Evolutionary conservation across 116 monocot species (phyloP), one percentile per base, ranked within the genome.

Genomic region (Dioscorea cayenensis): DNA sequence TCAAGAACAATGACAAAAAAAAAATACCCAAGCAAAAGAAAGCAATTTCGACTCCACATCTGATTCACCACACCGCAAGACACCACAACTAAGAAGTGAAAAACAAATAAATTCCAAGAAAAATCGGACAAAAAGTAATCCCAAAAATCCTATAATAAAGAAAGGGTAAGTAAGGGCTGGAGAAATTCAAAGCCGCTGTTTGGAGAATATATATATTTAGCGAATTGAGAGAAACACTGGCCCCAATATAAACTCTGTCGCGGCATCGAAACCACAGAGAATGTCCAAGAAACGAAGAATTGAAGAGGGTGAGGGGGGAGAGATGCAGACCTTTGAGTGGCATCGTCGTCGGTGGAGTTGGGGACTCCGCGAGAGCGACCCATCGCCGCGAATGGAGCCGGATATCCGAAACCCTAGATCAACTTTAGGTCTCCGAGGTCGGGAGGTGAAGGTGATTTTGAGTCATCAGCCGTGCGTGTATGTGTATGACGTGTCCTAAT

Each of bases 361-460:
- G 72, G 67, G 36, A 73, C 81, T 16, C 60, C 77, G 28, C 81
- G 81, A 18, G 76, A 81, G 49, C 81, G 81, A 19, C 81, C 81
- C 81, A 81, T 81, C 37, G 68, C 27, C 3, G 13, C 11, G 55
- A 35, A 35, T 7, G 58, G 29, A 11, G 12, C 18, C 23, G 62
- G 62, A 62, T 62, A 21, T 62, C 62, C 10, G 23, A 27, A 23
- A 27, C 62, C 62, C 25, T 21, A 62, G 23, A 22, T 62, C 22
- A 21, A 20, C 5, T 62, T 23, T 23, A 62, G 20, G 62, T 3
- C 23, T 62, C 12, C 22, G 25, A 0, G 23, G 20, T 62, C 21
- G 23, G 62, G 25, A 23, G 62, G 6, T 1, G 21, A 4, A 51
- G 32, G 32, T 32, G 32, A 2, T 0, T 4, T 32, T 32, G 32